A percentile compares a stretch with the other conserved stretches of the same genome.
Evolutionary conservation across 2,329 filamentous ascomycete genomes (phyloP).

Genomic region (Botrytis squamosa): DNA sequence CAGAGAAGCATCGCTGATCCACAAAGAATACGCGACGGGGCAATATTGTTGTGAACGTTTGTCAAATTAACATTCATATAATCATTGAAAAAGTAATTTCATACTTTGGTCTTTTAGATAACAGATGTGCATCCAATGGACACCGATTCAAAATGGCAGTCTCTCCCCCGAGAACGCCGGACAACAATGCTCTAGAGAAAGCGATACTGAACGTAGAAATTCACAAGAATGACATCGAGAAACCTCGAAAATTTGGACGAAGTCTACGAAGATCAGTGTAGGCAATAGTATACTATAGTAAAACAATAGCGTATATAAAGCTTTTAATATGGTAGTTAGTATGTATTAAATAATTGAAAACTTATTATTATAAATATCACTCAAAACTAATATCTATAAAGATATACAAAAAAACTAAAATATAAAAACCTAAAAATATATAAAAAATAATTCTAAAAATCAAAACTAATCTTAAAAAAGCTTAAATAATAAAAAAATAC

Average conservation of each 20-base stretch:
- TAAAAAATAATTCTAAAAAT: no score
- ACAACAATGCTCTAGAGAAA: background rate
- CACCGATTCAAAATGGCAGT: background rate
- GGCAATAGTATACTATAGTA: no score
- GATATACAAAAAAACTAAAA: no score
- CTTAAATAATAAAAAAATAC: no score
- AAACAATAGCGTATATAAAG: no score
- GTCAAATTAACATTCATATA: accelerated
- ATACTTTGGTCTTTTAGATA: background rate
- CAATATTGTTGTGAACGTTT: accelerated
- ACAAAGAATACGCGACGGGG: background rate
- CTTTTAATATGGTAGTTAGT: no score
- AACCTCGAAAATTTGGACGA: background rate
- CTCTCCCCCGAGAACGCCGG: background rate
- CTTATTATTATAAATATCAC: no score
- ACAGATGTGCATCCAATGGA: background rate
- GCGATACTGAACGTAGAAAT: background rate
- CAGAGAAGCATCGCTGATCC: accelerated
- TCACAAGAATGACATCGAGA: background rate
- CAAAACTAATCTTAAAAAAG: no score
- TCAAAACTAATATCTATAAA: no score
- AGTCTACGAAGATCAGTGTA: no score
- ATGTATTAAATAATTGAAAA: no score
- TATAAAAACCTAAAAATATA: no score
- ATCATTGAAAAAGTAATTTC: background rate